phyloP scores from a whole-genome alignment of 2,329 filamentous ascomycete species.

The Cercospora janseana region DNA sequence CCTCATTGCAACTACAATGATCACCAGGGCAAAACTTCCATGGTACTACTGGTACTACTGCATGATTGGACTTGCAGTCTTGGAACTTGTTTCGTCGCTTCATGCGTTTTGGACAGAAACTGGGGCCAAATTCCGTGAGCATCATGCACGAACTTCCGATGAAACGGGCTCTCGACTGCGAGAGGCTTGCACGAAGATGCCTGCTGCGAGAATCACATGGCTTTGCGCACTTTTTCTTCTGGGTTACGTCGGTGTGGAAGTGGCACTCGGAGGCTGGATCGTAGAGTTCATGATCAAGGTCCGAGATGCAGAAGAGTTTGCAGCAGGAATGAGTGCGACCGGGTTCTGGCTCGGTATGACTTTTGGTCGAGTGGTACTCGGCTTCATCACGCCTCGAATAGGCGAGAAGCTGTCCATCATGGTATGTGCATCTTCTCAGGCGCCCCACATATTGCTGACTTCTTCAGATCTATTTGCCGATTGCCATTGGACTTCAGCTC shows the following conservation, averaged over 20 bases:
- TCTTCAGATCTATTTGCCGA: conserved; percentile 58
- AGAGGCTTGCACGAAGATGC: conserved; percentile 49
- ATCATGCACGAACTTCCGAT: conserved; percentile 46
- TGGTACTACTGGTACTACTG: conserved; percentile 79
- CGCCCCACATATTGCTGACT: conserved; percentile 17
- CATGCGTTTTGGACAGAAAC: conserved; percentile 64
- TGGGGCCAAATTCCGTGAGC: conserved; percentile 56
- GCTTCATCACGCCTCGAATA: conserved; percentile 70
- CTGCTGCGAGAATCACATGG: conserved; percentile 63
- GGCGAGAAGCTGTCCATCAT: conserved; percentile 64
- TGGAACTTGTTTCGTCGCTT: conserved; percentile 56
- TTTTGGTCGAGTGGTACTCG: conserved; percentile 67
- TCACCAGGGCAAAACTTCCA: conserved; percentile 58
- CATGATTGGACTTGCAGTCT: conserved; percentile 60
- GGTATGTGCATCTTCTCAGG: conserved; percentile 26
- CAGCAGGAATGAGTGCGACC: conserved; percentile 71
- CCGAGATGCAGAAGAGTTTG: conserved; percentile 65
- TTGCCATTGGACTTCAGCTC: conserved; percentile 64
- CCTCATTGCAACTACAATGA: conserved; percentile 69
- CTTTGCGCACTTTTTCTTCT: conserved; percentile 71
- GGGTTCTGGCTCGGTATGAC: conserved; percentile 85
- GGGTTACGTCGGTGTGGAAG: conserved; percentile 75
- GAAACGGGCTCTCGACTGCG: conserved; percentile 51
- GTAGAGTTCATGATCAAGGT: conserved; percentile 83
- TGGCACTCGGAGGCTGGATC: conserved; percentile 76